Base-by-base conservation (phyloP, 148 eudicot genomes). In the Silene uniflora region DNA sequence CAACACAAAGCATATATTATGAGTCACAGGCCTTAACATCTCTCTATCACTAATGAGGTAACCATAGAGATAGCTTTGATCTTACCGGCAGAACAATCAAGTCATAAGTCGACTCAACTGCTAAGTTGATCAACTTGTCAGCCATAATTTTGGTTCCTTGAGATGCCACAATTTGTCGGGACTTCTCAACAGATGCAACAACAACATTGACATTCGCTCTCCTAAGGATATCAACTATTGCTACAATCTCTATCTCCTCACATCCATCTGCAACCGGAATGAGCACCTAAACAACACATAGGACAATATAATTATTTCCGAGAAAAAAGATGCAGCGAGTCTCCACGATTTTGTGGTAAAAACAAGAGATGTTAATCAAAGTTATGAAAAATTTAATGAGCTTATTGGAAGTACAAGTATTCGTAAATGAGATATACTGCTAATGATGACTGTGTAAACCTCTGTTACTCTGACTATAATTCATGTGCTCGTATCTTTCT, bases 71-170 rank as follows among this genome's bases (percentile, higher is more conserved):
- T 7, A 79, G 68, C 29, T 72, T 58, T 39, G 55, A 72, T 49
- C 96, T 88, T 81, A 95, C 98, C 79, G 98, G 92, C 71, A 95
- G 84, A 85, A 94, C 82, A 72, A 95, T 95, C 84, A 92, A 76
- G 79, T 92, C 96, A 77, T 88, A 89, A 63, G 75, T 78, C 39
- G 90, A 85, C 52, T 90, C 92, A 18, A 90, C 80, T 79, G 91
- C 92, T 67, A 71, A 67, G 32, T 71, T 76, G 54, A 95, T 84
- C 19, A 82, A 78, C 84, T 82, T 86, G 81, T 95, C 97, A 55
- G 98, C 90, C 73, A 95, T 56, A 54, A 90, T 83, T 80, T 86
- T 90, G 73, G 89, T 88, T 83, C 97, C 97, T 72, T 78, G 86
- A 16, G 91, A 87, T 77, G 90, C 90, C 75, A 81, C 79, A 67